phyloP scores from a whole-genome alignment of 208 protist species.

The Leishmania major region DNA sequence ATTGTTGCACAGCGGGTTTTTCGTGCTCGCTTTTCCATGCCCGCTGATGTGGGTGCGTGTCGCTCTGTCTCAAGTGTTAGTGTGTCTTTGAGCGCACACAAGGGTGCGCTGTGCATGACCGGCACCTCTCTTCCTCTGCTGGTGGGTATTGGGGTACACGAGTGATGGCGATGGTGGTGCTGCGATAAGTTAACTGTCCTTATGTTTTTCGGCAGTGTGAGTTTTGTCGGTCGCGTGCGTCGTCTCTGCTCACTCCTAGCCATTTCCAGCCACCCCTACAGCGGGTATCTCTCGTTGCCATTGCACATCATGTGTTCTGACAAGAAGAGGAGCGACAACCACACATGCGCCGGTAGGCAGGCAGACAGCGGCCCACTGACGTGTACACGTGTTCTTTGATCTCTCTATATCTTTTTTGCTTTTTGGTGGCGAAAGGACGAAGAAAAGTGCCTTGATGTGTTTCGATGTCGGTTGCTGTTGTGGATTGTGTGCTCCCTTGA shows the following conservation, averaged over 20 bases:
- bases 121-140: neutral
- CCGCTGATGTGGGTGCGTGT: neutral
- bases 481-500: neutral
- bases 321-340: neutral
- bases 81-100: neutral
- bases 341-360: neutral
- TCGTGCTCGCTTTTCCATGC: neutral
- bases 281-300: neutral
- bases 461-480: neutral
- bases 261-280: neutral
- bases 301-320: neutral
- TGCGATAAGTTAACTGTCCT: neutral
- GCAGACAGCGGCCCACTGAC: neutral
- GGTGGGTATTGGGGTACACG: neutral
- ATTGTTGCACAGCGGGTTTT: neutral
- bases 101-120: neutral
- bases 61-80: neutral
- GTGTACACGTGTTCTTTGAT: neutral
- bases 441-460: neutral
- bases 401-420: neutral
- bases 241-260: neutral
- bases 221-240: neutral
- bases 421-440: neutral
- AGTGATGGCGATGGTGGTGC: neutral
- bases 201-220: neutral